Conservation (phyloP, 176 grass and related monocot species). For the Avena eriantha region DNA sequence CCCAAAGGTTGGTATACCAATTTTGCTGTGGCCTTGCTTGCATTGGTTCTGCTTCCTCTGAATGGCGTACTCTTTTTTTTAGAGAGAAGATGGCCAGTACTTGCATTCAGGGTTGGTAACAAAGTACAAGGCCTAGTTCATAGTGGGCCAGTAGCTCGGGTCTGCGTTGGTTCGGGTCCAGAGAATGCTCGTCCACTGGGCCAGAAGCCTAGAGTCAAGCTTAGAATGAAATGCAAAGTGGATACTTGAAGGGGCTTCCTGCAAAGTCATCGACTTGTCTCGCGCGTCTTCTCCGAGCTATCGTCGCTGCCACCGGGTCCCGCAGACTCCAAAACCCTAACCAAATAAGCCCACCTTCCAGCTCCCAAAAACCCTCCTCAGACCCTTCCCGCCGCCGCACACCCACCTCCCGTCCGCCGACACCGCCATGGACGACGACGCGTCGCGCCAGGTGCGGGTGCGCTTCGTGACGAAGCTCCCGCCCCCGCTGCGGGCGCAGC, state of each 20-base stretch:
- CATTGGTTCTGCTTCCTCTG: too few species aligned
- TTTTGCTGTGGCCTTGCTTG: too few species aligned
- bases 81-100: not conserved
- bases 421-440: constrained; percentile 47
- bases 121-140: not conserved
- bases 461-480: constrained; percentile 86
- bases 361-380: constrained; percentile 27
- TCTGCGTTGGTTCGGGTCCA: not conserved
- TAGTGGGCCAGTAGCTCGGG: not conserved
- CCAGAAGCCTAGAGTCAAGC: not conserved
- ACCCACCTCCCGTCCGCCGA: not conserved
- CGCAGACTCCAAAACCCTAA: constrained; percentile 53
- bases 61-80: too few species aligned
- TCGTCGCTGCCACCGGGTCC: not conserved
- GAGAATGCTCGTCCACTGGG: not conserved
- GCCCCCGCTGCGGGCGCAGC: constrained; percentile 52
- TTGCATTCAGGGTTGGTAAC: not conserved
- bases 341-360: constrained; percentile 32
- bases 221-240: not conserved
- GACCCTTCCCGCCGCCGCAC: constrained; percentile 53
- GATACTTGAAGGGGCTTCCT: not conserved
- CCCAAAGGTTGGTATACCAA: too few species aligned
- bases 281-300: not conserved
- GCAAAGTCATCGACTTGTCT: not conserved
- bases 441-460: constrained; percentile 78